Percentiles rank a stretch among this genome's conserved stretches.
Evolutionary conservation across 2,329 filamentous ascomycete species (phyloP).

Genomic region (Aspergillus sp.): DNA sequence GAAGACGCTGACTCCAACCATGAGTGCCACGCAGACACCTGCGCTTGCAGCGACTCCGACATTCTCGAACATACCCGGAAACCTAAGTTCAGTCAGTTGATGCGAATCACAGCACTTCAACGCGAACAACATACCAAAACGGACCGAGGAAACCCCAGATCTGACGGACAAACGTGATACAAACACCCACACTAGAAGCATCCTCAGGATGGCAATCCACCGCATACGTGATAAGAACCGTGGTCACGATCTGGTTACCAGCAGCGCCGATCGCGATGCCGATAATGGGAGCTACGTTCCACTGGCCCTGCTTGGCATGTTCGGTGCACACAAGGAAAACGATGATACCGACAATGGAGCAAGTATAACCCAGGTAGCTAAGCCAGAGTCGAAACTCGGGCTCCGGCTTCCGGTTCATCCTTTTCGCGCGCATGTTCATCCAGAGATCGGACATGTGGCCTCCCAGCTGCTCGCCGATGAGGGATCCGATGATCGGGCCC

Average conservation of each 20-base stretch:
- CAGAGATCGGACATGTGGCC: constrained; percentile 60
- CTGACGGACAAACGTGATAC: constrained; percentile 61
- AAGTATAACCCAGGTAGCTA: constrained; percentile 57
- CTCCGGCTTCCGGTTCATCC: constrained; percentile 43
- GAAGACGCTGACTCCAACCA: constrained; percentile 37
- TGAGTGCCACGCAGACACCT: constrained; percentile 36
- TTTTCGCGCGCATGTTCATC: constrained; percentile 53
- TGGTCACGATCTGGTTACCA: constrained; percentile 68
- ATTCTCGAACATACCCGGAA: constrained; percentile 40
- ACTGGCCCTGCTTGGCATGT: constrained; percentile 50
- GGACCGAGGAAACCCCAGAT: constrained; percentile 46
- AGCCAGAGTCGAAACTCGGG: constrained; percentile 65
- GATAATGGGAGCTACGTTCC: constrained; percentile 62
- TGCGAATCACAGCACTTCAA: not conserved
- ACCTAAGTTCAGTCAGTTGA: constrained; percentile 33
- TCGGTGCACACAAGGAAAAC: constrained; percentile 62
- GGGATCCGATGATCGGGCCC: constrained; percentile 61
- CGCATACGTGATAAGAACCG: constrained; percentile 64
- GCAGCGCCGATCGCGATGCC: constrained; percentile 58
- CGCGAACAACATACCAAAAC: constrained; percentile 38
- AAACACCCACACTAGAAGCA: constrained; percentile 63
- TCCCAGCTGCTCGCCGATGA: constrained; percentile 66
- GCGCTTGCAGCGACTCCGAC: constrained; percentile 38
- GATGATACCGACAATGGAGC: constrained; percentile 59
- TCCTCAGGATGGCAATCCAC: constrained; percentile 63